Evolutionary conservation across 345 rosid species (phyloP).

Genomic region (Rhodamnia argentea): DNA sequence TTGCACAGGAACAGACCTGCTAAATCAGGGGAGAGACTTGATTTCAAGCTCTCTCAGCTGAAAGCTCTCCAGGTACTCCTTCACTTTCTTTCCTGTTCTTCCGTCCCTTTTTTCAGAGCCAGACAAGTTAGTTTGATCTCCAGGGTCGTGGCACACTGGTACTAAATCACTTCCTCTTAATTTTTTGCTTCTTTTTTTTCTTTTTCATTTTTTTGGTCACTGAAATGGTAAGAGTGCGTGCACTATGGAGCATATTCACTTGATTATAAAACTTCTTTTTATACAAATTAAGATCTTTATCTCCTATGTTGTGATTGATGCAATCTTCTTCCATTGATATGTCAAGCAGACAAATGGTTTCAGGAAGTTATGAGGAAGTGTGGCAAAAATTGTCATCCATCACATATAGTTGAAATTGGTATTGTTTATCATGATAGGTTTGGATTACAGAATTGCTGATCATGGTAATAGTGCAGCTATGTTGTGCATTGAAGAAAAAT

Average conservation of each 20-base stretch:
- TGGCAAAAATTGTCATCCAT: background rate
- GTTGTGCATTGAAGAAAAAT: background rate
- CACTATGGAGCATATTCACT: background rate
- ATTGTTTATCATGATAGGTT: background rate
- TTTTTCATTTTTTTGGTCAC: background rate
- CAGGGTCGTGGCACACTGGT: background rate
- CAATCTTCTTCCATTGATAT: background rate
- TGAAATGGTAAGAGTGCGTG: background rate
- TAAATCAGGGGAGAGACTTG: constrained; percentile 32
- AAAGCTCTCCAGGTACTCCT: constrained; percentile 34
- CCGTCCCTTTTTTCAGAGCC: background rate
- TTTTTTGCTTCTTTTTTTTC: background rate
- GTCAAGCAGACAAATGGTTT: background rate
- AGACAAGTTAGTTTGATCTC: background rate
- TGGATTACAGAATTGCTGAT: background rate
- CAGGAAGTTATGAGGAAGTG: background rate
- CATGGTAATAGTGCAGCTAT: background rate
- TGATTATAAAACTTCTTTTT: background rate
- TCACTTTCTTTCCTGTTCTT: background rate
- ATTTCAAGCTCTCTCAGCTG: constrained; percentile 38
- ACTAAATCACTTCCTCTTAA: background rate
- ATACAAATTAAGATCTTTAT: background rate
- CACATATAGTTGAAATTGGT: background rate
- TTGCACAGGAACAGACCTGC: constrained; percentile 22
- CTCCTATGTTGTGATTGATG: background rate